Percentiles rank a stretch among this genome's conserved stretches.
Evolutionary conservation across 1,284 basidiomycete genomes (phyloP).

Genomic region (Puccinia coronata): DNA sequence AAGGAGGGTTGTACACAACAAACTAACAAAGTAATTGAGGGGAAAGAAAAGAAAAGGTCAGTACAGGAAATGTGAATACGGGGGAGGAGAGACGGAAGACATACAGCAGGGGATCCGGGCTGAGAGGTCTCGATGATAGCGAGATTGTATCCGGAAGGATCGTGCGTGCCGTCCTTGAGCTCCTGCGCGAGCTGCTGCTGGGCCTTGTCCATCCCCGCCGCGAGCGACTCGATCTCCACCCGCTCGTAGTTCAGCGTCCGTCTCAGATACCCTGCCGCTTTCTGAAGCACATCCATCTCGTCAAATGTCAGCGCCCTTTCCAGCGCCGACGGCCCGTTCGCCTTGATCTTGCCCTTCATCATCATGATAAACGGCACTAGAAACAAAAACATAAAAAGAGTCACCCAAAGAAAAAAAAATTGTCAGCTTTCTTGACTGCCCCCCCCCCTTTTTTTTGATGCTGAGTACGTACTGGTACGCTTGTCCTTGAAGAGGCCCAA

Average conservation of each 20-base stretch:
- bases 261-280: slow-evolving; percentile 68
- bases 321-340: slow-evolving; percentile 70
- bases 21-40: neutral
- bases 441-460: no score
- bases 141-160: slow-evolving; percentile 66
- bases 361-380: slow-evolving; percentile 48
- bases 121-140: slow-evolving; percentile 78
- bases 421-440: neutral
- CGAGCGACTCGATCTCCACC: slow-evolving; percentile 70
- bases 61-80: neutral
- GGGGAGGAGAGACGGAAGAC: neutral
- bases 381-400: neutral
- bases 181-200: slow-evolving; percentile 54
- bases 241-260: slow-evolving; percentile 75
- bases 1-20: slow-evolving; percentile 18
- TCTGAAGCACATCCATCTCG: slow-evolving; percentile 21
- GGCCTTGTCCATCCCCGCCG: slow-evolving; percentile 64
- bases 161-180: slow-evolving; percentile 62
- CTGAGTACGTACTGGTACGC: slow-evolving; percentile 64
- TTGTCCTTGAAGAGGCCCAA: slow-evolving; percentile 94
- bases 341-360: slow-evolving; percentile 61
- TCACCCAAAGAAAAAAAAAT: neutral
- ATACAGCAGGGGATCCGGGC: slow-evolving; percentile 71
- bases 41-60: neutral
- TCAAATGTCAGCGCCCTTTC: slow-evolving; percentile 37